Evolutionary conservation across 2,329 filamentous ascomycete species (phyloP).

Genomic region (Chalaropsis ovoidea): DNA sequence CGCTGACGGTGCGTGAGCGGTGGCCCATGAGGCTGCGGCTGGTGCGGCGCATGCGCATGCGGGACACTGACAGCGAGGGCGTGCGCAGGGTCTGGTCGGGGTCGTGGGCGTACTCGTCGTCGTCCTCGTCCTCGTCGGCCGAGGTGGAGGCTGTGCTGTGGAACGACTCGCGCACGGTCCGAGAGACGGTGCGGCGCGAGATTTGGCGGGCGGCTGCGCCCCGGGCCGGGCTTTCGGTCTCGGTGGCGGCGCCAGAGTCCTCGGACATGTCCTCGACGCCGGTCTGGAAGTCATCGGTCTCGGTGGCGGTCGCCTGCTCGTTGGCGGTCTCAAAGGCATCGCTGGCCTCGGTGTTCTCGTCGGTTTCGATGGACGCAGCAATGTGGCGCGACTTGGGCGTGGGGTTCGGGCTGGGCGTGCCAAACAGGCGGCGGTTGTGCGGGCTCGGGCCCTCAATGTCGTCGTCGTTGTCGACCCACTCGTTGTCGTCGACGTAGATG

Average conservation of each 20-base stretch:
- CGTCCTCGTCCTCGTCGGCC: conserved; percentile 53
- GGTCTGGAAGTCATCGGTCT: conserved; percentile 92
- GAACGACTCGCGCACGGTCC: conserved; percentile 55
- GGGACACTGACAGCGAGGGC: conserved; percentile 51
- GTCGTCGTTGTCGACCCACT: conserved; percentile 77
- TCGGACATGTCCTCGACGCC: conserved; percentile 60
- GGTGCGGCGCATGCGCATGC: conserved; percentile 57
- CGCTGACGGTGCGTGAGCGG: conserved; percentile 51
- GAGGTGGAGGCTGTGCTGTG: conserved; percentile 85
- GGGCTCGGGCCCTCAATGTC: conserved; percentile 18
- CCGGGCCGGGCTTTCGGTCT: conserved; percentile 60
- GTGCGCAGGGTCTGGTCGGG: conserved; percentile 44
- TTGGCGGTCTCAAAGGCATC: conserved; percentile 60
- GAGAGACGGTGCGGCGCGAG: conserved; percentile 37
- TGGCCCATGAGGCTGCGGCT: conserved; percentile 52
- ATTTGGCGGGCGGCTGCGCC: conserved; percentile 36
- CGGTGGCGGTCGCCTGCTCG: conserved; percentile 57
- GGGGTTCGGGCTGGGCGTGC: conserved; percentile 22
- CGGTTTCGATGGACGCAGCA: conserved; percentile 17
- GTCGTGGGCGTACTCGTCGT: conserved; percentile 57
- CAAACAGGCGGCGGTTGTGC: conserved; percentile 21
- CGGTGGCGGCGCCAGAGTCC: conserved; percentile 70
- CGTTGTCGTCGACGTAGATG: conserved; percentile 65
- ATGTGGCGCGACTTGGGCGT: conserved; percentile 3
- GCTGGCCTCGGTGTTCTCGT: conserved; percentile 55